These are phyloP conservation scores for Termitomyces sp. DNA, from an alignment of 768 basidiomycete genomes.

Conservation along the genomic window DNA sequence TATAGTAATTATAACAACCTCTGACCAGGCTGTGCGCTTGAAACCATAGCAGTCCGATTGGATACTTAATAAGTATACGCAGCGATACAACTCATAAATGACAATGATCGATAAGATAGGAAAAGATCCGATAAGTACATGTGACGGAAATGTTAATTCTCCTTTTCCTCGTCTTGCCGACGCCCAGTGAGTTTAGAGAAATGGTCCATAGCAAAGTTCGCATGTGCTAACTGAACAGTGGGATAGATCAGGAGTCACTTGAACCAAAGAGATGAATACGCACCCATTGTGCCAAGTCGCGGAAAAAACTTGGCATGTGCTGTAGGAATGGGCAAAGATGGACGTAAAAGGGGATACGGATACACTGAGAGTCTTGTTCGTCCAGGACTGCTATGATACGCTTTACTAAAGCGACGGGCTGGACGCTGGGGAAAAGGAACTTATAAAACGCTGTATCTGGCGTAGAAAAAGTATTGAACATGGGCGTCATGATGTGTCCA, in stretches of 20 bases:
- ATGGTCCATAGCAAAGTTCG: constrained; percentile 67
- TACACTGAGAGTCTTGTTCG: constrained; percentile 68
- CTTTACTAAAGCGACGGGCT: constrained; percentile 76
- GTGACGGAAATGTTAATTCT: not conserved
- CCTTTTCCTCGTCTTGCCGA: constrained; percentile 50
- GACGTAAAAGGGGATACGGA: constrained; percentile 72
- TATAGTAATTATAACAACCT: not conserved
- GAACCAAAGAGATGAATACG: constrained; percentile 16
- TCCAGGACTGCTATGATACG: constrained; percentile 79
- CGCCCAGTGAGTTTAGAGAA: constrained; percentile 66
- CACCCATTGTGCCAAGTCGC: constrained; percentile 79
- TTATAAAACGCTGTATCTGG: constrained; percentile 49
- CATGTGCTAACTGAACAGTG: constrained; percentile 50
- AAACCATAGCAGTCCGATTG: not conserved
- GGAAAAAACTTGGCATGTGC: constrained; percentile 65
- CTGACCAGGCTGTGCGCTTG: not conserved
- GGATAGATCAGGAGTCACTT: constrained; percentile 1
- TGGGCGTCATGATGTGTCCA: constrained; percentile 72
- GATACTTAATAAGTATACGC: not conserved
- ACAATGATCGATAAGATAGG: not conserved
- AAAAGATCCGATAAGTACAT: not conserved
- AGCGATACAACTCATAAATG: not conserved
- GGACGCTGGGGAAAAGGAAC: constrained; percentile 77
- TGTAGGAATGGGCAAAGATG: constrained; percentile 54
- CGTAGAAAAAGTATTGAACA: constrained; percentile 64